Base-by-base conservation (phyloP, 2,329 filamentous ascomycete species). In the Colletotrichum gigasporum region DNA sequence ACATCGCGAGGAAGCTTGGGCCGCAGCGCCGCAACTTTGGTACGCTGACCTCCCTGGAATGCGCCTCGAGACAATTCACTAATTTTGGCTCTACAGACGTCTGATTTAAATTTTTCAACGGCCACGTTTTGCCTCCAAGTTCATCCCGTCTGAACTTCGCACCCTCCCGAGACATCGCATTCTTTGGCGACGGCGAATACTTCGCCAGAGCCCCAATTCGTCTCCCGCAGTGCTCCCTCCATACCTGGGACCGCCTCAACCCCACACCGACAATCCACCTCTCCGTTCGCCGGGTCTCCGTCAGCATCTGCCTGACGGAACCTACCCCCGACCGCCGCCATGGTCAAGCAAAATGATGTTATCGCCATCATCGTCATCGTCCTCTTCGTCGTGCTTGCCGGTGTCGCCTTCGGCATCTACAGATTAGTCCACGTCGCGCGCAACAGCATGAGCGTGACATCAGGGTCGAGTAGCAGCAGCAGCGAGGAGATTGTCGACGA, bases 351-450 rank as follows among this genome's bases (percentile, higher is more conserved):
- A 79, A 90, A 90, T 84, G 84, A 90, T 76, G 85, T 86, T 71
- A 90, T 90, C 75, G 88, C 88, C 70, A 82, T 90, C 75, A 90
- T 90, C 73, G 85, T 90, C 76, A 90, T 90, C 75, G 75, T 90
- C 59, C 83, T 90, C 69, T 90, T 90, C 78, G 74, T 87, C 72
- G 77, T 90, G 50, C 83, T 90, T 48, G 86, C 86, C 56, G 78
- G 80, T 63, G 86, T 90, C 58, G 83, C 85, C 7, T 89, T 89
- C 70, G 88, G 86, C 66, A 90, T 90, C 75, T 90, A 87, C 78
- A 81, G 83, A 63, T 77, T 90, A 8, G 87, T 90, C 51, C 81
- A 82, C 68, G 75, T 82, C 26, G 86, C 83, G 18, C 77, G 85
- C 39, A 70, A 70, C 51, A 77, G 77, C 60, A 78, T 82, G 68